These are phyloP conservation scores for Xylaria sp. DNA, from an alignment of 2,329 filamentous ascomycete genomes.

Conservation along the genomic window DNA sequence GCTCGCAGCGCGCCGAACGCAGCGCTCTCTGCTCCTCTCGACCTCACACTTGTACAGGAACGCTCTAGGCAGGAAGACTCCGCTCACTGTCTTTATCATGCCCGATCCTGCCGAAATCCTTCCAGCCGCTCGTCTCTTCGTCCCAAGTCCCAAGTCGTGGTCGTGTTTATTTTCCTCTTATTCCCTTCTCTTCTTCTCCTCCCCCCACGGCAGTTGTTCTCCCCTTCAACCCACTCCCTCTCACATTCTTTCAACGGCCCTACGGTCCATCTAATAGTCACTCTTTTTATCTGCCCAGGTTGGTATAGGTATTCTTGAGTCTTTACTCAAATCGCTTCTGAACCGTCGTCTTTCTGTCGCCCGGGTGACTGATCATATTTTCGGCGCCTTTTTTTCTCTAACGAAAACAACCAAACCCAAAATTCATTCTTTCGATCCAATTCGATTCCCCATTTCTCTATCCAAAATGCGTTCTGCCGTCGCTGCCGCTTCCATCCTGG, in stretches of 20 bases:
- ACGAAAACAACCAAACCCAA: neutral
- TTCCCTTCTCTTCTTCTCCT: neutral
- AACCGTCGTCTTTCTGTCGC: neutral
- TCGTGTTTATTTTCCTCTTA: neutral
- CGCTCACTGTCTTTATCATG: no score
- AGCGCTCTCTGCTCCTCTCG: no score
- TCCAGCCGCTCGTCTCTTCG: neutral
- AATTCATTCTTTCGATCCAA: neutral
- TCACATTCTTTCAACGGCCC: neutral
- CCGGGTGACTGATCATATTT: neutral
- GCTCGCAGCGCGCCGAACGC: no score
- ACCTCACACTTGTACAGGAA: no score
- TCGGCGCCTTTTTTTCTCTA: neutral
- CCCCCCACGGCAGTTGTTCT: neutral
- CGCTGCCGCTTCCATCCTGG: constrained; percentile 45
- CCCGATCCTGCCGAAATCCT: neutral
- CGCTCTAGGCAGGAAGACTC: no score
- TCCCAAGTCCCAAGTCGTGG: neutral
- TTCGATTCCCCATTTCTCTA: constrained; percentile 4
- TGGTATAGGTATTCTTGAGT: neutral
- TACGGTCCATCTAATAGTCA: neutral
- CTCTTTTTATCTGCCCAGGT: neutral
- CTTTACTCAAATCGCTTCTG: neutral
- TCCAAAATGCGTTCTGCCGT: constrained; percentile 53
- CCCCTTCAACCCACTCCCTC: neutral